Percentiles rank a stretch among this genome's conserved stretches.
These are phyloP conservation scores for Venturia pyrina DNA, from an alignment of 2,329 filamentous ascomycete genomes.

Conservation along the genomic window DNA sequence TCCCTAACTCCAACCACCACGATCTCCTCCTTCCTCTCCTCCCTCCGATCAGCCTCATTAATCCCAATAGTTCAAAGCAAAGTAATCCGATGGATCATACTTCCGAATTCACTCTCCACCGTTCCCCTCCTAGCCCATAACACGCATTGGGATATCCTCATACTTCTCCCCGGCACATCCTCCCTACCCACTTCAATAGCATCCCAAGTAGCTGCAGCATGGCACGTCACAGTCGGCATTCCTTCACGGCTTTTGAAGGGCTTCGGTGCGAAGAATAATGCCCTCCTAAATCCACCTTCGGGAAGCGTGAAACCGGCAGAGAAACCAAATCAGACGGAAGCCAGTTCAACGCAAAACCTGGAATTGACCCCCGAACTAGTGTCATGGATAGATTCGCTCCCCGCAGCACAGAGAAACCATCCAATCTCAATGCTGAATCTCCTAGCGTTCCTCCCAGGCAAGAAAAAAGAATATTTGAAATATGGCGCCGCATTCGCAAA, in stretches of 20 bases:
- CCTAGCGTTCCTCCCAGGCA: conserved; percentile 44
- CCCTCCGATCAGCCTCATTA: conserved; percentile 24
- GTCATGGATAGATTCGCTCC: conserved; percentile 34
- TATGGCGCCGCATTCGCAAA: conserved; percentile 47
- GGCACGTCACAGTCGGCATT: conserved; percentile 32
- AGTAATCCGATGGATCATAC: conserved; percentile 41
- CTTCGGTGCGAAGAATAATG: conserved; percentile 28
- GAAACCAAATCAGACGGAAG: conserved; percentile 21
- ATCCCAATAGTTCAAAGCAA: conserved; percentile 34
- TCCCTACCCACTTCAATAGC: conserved; percentile 21
- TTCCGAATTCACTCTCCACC: conserved; percentile 33
- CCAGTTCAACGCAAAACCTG: conserved; percentile 27
- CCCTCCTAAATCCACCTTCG: conserved; percentile 28
- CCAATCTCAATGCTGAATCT: conserved; percentile 56
- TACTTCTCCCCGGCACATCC: conserved; percentile 29
- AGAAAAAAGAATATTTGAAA: conserved; percentile 43
- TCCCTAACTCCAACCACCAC: conserved; percentile 26
- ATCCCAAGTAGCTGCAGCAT: conserved; percentile 22
- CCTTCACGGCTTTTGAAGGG: conserved; percentile 31
- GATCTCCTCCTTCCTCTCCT: conserved; percentile 30
- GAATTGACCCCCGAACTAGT: conserved; percentile 44
- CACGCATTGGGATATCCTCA: conserved; percentile 38
- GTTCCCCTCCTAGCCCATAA: conserved; percentile 31
- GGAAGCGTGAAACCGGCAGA: conserved; percentile 22
- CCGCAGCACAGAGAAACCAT: conserved; percentile 20